Evolutionary conservation across 2,329 filamentous ascomycete species (phyloP), one percentile per base, ranked within the genome.

Genomic region (Clarireedia hainanense): DNA sequence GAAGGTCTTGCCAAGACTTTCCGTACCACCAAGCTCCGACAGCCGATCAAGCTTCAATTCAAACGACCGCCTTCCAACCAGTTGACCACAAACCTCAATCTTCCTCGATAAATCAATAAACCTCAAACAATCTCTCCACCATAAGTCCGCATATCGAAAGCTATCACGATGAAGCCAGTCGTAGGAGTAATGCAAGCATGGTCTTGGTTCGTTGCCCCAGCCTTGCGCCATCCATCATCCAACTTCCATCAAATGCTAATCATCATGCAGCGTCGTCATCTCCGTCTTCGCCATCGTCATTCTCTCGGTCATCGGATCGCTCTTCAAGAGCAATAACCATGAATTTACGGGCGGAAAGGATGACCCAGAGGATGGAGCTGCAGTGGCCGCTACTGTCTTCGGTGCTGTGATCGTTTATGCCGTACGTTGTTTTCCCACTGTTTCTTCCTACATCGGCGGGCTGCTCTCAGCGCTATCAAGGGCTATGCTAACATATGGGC

Each of bases 131-230:
- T 12, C 10, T 34, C 10, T 12, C 12, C 30, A 2, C 3, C 30
- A 34, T 12, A 34, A 34, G 30, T 3, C 30, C 9, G 9, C 10
- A 4, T 40, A 48, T n/a, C 10, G 12, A 47, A 24, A 12, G 5
- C 20, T 55, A 49, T 34, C 61, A 67, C 57, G 42, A 96, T 96
- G 91, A 96, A 96, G 85, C 91, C 92, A 65, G 78, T 97, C 70
- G 89, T 97, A 66, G 88, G 89, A 70, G 86, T 90, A 64, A 81
- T 91, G 76, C 91, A 95, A 76, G 92, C 91, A 69, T 96, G 91
- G 91, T 89, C 85, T 77, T 96, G 91, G 91, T 96, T 78, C 69
- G 83, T 72, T 57, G 48, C 55, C 57, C 56, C 51, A 46, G 49
- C 49, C 48, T 46, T 50, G 50, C 27, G 42, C 57, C 40, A 23